Evolutionary conservation across 768 basidiomycete genomes (phyloP), one percentile per base, ranked within the genome.

Genomic region (Termitomyces eurrhizus): DNA sequence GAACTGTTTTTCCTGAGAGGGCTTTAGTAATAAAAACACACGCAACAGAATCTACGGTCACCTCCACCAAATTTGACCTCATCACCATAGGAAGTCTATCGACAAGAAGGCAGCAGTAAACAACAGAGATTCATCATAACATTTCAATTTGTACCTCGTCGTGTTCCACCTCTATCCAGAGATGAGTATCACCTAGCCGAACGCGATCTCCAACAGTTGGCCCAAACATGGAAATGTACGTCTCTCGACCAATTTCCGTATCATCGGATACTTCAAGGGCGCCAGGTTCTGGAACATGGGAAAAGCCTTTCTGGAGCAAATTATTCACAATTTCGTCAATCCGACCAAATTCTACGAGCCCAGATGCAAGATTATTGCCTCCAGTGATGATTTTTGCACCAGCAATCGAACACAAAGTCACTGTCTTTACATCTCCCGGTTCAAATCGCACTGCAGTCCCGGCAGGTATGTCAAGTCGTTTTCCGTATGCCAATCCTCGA

Each of bases 41-140:
- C 42, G 35, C 35, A 48, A 46, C 14, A 18, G 0, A 6, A 56
- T 44, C 29, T 24, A 51, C 45, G 61, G 75, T 63, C 67, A 87
- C 93, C 96, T 68, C 95, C 96, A 8, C 97, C 97, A 67, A 99
- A 99, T 75, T 98, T 98, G 75, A 92, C 90, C 74, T 98, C 96
- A 60, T 98, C 96, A 1, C 96, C 97, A 69, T 97, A 96, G 4
- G 86, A 77, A 5, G 95, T 91, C 87, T 92, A 60, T 5, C n/a
- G 14, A 55, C 5, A 44, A 50, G 16, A 35, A 2, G n/a, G 37
- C 35, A 2, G 36, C 35, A 2, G 35, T 32, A 29, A 54, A 63
- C 26, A 41, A 5, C 39, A 11, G 14, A 9, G 1, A 59, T 54
- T 52, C 29, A 12, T 21, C 16, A 41, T 37, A 29, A 52, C 41